Evolutionary conservation across 495 filamentous ascomycete species (phyloP).

Genomic region (Elaphomyces granulatus): DNA sequence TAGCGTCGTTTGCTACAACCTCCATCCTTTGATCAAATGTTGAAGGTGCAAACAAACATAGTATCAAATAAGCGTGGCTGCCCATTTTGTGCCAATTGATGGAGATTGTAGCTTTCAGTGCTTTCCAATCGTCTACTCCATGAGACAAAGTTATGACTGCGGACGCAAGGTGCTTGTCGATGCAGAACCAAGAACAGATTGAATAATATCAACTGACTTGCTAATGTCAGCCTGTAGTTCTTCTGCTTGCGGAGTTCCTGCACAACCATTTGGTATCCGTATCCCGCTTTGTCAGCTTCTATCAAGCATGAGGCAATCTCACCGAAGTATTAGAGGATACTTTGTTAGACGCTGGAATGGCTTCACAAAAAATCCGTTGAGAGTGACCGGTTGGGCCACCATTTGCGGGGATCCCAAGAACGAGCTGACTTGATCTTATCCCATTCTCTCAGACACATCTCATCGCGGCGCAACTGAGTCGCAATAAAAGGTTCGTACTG

Average conservation of each 20-base stretch:
- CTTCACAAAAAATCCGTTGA: conserved; percentile 87
- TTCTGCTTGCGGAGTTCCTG: conserved; percentile 77
- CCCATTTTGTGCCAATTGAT: too few species aligned
- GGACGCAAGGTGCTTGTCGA: conserved; percentile 65
- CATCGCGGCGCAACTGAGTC: conserved; percentile 54
- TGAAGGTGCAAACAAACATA: too few species aligned
- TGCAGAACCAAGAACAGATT: conserved; percentile 61
- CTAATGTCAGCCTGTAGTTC: conserved; percentile 50
- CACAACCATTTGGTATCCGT: conserved; percentile 3
- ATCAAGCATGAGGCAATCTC: conserved; percentile 22
- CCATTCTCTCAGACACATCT: conserved; percentile 35
- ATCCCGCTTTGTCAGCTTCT: too few species aligned
- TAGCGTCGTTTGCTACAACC: too few species aligned
- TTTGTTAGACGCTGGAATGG: conserved; percentile 92
- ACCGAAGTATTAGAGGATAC: conserved; percentile 80
- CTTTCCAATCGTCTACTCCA: conserved; percentile 97
- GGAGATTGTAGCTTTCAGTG: too few species aligned
- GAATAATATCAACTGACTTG: conserved; percentile 58
- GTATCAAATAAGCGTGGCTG: too few species aligned
- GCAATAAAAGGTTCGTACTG: conserved; percentile 95
- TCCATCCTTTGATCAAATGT: too few species aligned
- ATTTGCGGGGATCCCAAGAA: conserved; percentile 44
- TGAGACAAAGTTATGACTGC: conserved; percentile 65
- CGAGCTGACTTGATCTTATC: conserved; percentile 42
- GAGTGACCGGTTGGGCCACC: conserved; percentile 42